Base-by-base conservation (phyloP, 805 yeast genomes). In the Ogataea minuta region DNA sequence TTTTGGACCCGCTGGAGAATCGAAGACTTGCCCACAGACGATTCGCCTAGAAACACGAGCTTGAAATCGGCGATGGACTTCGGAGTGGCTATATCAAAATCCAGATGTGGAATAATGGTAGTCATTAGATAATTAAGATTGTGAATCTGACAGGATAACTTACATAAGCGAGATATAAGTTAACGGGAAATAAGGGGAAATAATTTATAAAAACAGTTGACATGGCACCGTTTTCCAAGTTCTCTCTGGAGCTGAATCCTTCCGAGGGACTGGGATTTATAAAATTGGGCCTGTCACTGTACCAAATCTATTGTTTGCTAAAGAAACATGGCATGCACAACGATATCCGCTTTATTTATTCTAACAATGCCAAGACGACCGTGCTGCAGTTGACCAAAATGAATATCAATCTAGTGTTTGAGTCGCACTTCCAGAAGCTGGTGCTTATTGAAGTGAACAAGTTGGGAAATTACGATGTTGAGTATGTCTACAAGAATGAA, bases 1-100 rank as follows among this genome's bases (percentile, higher is more conserved):
- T 67, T 68, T 28, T 76, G 90, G 53, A 90, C 88, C 36, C 97
- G 68, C 49, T 84, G 84, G 1, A 88, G 89, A 8, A 91, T 72
- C 1, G 96, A 88, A 6, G 78, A 71, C 50, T 77, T 83, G 33
- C 85, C 86, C 13, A 72, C 81, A 0, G 79, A 72, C 6, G 80
- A 72, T 48, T 77, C 82, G 11, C 82, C 69, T 6, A 64, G 59
- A 52, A 46, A 66, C 1, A 64, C 68, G 15, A 63, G 40, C 32
- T 64, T 64, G 31, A 60, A 48, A 31, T 64, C 68, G 1, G 66
- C 66, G 3, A 46, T 46, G 34, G 53, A 48, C 2, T 45, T 39
- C 2, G 66, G 66, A 13, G 42, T 46, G 11, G 19, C 28, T 8
- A 29, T 26, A 9, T 39, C 43, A 10, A 34, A 34, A 20, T 40